Base-by-base conservation (phyloP, 2,329 filamentous ascomycete genomes). In the Alternaria tenuissima region DNA sequence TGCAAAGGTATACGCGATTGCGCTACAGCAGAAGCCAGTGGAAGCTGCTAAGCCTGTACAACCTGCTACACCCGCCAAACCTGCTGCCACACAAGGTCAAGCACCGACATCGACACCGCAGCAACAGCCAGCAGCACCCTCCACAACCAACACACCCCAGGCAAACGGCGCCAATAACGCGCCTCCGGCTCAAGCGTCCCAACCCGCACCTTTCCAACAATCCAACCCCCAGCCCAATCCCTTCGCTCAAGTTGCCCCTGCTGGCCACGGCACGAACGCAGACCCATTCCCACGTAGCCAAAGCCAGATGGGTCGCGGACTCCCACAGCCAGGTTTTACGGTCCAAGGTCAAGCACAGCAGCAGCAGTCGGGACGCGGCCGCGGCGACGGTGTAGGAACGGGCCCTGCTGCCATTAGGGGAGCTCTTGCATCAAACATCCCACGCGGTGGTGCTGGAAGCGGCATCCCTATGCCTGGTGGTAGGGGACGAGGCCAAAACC, bases 1-100 rank as follows among this genome's bases (percentile, higher is more conserved):
- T 4, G 87, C 83, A 9, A 93, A 97, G 78, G 94, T 97, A 0
- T 97, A 91, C 55, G 93, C 91, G 0, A 93, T 94, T 79, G 93
- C 91, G 0, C 94, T 94, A 79, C 83, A 88, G 18, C 52, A 58
- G 11, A 90, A 87, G 74, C 76, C 82, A 43, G 57, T 49, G 30
- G 46, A 52, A 38, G 52, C 54, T 3, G 53, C 62, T 20, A 54
- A 73, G 41, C 70, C 66, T 14, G 56, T 70, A 48, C 64, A 61
- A 18, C 62, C 67, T 36, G 62, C 63, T 38, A 67, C 63, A 20
- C 64, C 74, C 41, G 60, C 67, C 9, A 62, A 62, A 20, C 47
- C 64, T 4, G 24, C 59, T 20, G 26, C 57, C 16, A 38, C 62
- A 46, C 66, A 54, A 28, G 34, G 28, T 28, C 56, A 59, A 24